Evolutionary conservation across 2,329 filamentous ascomycete genomes (phyloP), one percentile per base, ranked within the genome.

Genomic region (Thelonectria rubi): DNA sequence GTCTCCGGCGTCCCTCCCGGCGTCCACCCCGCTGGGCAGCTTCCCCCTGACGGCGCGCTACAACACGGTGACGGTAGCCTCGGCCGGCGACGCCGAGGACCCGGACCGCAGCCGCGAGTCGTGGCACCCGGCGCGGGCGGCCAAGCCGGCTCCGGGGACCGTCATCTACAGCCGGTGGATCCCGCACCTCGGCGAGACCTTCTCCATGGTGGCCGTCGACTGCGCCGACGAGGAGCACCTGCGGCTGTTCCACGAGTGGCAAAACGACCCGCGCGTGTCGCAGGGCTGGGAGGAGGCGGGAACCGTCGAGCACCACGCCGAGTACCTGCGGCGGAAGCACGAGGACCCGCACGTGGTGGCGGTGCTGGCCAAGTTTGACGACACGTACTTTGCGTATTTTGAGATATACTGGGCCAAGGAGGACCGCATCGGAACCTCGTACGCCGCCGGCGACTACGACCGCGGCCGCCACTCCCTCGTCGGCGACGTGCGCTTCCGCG

Each of bases 221-320:
- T 91, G 86, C 76, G 72, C 82, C 32, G 80, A 91, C 70, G 72
- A 79, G 1, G 81, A 86, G 69, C 91, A 94, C 76, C 77, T 94
- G 52, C 78, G 81, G 15, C 81, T 92, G 5, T 94, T 94, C 80
- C 88, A 93, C 76, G 82, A 82, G 58, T 94, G 91, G 91, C 91
- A 93, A 77, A 94, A 94, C 72, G 91, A 94, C 72, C 91, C 91
- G 54, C 89, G 91, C 52, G 91, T 94, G 32, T 90, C 90, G 4
- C 86, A 89, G 71, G 91, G 91, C 4, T 94, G 91, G 91, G 91
- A 92, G 72, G 88, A 92, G 78, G 91, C 89, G 1, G 91, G 91
- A 32, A 91, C 90, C 1, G 77, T 92, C 49, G 90, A 92, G 30
- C 84, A 93, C 74, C 91, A 94, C 75, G 84, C 86, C 63, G 84